Evolutionary conservation across 2,329 filamentous ascomycete genomes (phyloP), one percentile per base, ranked within the genome.

Genomic region (Monascus ruber): DNA sequence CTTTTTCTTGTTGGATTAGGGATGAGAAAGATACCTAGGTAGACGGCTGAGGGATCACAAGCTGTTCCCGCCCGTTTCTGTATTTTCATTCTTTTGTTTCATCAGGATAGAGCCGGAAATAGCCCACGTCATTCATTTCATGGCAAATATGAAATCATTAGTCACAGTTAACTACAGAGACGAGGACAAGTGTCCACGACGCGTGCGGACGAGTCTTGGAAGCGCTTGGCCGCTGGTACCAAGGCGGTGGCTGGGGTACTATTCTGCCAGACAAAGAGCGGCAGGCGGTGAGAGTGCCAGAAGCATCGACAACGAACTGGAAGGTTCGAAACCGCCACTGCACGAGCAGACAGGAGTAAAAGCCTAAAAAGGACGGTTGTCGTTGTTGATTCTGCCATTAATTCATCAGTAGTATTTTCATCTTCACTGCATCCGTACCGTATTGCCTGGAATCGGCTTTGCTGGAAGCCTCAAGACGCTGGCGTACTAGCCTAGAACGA

Each of bases 311-410:
- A 37, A 58, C 41, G 42, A 54, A 44, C 63, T 53, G 61, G 62
- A 65, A 66, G 52, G 48, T 64, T 65, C 63, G 58, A 63, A 52
- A 48, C 42, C 28, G 38, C 31, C 24, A 45, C 38, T 38, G 33
- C 35, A 39, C 39, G 11, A 24, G 6, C n/a, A 8, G 29, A 11
- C 8, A 8, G 29, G 29, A 31, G 8, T 8, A 31, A 31, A 31
- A 11, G 11, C 17, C 17, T 17, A 3, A 17, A 17, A 17, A 17
- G 17, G 17, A 17, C 17, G 17, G 17, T 17, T 17, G 17, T 17
- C 17, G 17, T 17, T 17, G 17, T 17, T 17, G 17, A 17, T 3
- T 3, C 17, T 17, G 17, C 17, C 17, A 17, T 17, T 17, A 17
- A 17, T 17, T 17, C 17, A 17, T 17, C 17, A 17, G 3, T 31